phyloP scores from a whole-genome alignment of 345 rosid species.

The Mercurialis annua region DNA sequence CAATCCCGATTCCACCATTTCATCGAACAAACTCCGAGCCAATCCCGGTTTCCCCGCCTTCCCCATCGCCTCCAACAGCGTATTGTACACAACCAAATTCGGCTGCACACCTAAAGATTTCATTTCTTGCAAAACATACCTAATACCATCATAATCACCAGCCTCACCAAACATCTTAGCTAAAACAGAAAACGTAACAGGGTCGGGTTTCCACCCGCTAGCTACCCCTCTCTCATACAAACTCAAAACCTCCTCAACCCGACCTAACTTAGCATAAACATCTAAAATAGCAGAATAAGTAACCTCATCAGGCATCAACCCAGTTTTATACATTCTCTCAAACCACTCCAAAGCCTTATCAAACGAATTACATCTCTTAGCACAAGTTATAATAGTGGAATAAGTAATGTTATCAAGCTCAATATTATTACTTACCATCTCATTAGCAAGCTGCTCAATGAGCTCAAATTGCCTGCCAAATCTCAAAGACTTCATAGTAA shows the following conservation, averaged over 20 bases:
- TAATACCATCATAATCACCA: slow-evolving; percentile 89
- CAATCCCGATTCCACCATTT: slow-evolving; percentile 68
- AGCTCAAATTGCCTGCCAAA: slow-evolving; percentile 82
- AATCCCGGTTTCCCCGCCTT: slow-evolving; percentile 90
- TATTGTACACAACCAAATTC: slow-evolving; percentile 74
- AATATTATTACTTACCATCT: slow-evolving; percentile 69
- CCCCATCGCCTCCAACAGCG: slow-evolving; percentile 82
- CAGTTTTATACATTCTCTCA: slow-evolving; percentile 86
- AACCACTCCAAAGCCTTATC: slow-evolving; percentile 90
- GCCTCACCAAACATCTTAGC: slow-evolving; percentile 92
- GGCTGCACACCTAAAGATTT: slow-evolving; percentile 70
- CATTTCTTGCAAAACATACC: slow-evolving; percentile 88
- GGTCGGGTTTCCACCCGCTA: slow-evolving; percentile 88
- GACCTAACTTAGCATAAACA: slow-evolving; percentile 78
- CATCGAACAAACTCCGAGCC: slow-evolving; percentile 73
- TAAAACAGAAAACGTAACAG: slow-evolving; percentile 69
- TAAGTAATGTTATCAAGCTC: slow-evolving; percentile 90
- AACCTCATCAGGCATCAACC: slow-evolving; percentile 94
- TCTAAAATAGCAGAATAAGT: slow-evolving; percentile 82
- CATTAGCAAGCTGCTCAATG: slow-evolving; percentile 72
- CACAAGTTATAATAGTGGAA: slow-evolving; percentile 88
- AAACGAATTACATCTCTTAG: slow-evolving; percentile 65
- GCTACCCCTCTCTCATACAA: slow-evolving; percentile 91
- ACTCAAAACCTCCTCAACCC: slow-evolving; percentile 78
- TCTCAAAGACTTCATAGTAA: slow-evolving; percentile 78